Base-by-base conservation (phyloP, 208 protist species). In the Leishmania tropica region DNA sequence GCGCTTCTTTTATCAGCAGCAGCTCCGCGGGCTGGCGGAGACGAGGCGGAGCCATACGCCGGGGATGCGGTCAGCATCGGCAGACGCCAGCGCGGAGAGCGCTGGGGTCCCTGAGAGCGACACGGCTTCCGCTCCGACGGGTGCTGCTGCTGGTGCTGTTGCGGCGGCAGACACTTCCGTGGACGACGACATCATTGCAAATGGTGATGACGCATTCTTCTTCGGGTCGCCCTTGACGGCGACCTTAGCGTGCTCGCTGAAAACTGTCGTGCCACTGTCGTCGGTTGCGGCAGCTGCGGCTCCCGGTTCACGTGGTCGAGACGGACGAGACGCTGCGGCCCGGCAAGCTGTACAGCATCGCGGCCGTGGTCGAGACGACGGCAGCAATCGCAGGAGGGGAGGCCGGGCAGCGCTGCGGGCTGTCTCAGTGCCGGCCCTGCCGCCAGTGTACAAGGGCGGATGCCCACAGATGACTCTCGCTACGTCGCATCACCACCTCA, bases 1-100 rank as follows among this genome's bases (percentile, higher is more conserved):
- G 71, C 75, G 89, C 60, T 77, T 88, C 81, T 94, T 94, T 79
- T 96, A 94, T 56, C 79, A 76, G 31, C 56, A 83, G 31, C 90
- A 94, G 79, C 81, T 96, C 42, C 53, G 78, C 19, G 79, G 31
- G 1, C 42, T 28, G 31, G 60, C 40, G 42, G 76, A 73, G 54
- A 51, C 60, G n/a, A 24, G 11, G 1, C 11, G 45, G 8, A 31
- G 45, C 28, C 70, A 53, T 51, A 35, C 7, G 70, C 28, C 45
- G 8, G 45, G 10, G 24, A 31, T 62, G 51, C 60, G 47, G 15
- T 45, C 48, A 54, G 19, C 78, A 47, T 73, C 65, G 28, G 28
- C 37, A 76, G 56, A 42, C 31, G 70, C 47, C 56, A 56, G 28
- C 4, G 47, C 6, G 24, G 70, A 40, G 19, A 40, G 45, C 42